Percentiles rank a stretch among this genome's conserved stretches.
Evolutionary conservation across 2,329 filamentous ascomycete genomes (phyloP).

Genomic region (Rhinocladiella similis): DNA sequence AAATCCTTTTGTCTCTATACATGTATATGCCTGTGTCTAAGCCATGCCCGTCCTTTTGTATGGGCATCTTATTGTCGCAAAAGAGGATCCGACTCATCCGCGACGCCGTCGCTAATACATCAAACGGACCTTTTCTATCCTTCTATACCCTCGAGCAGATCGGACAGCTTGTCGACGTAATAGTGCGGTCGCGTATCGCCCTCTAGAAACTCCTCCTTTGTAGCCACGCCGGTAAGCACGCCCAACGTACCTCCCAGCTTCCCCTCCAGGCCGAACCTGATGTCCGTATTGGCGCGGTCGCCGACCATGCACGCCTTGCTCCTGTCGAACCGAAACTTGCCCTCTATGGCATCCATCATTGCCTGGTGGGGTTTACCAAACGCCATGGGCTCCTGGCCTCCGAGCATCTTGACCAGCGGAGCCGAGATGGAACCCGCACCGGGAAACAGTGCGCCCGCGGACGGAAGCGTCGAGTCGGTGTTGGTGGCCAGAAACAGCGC

Average conservation of each 20-base stretch:
- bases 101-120: too few species aligned
- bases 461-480: constrained; percentile 84
- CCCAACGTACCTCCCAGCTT: constrained; percentile 86
- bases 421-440: constrained; percentile 83
- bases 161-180: constrained; percentile 82
- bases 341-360: constrained; percentile 99
- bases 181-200: constrained; percentile 72
- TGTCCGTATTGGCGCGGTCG: constrained; percentile 91
- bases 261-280: constrained; percentile 90
- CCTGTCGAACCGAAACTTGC: constrained; percentile 87
- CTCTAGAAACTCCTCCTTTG: constrained; percentile 80
- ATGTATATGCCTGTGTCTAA: too few species aligned
- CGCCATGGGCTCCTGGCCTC: constrained; percentile 65
- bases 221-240: constrained; percentile 83
- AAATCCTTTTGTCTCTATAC: too few species aligned
- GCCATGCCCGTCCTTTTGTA: too few species aligned
- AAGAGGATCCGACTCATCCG: too few species aligned
- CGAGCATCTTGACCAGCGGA: constrained; percentile 72
- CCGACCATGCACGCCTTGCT: constrained; percentile 91
- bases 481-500: constrained; percentile 93
- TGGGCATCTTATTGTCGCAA: too few species aligned
- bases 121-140: too few species aligned
- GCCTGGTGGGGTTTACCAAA: constrained; percentile 95
- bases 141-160: constrained; percentile 54
- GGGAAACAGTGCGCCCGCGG: constrained; percentile 79